A percentile compares a stretch with the other conserved stretches of the same genome.
These are phyloP conservation scores for Penicillium pancosmium DNA, from an alignment of 495 filamentous ascomycete genomes.

Conservation along the genomic window DNA sequence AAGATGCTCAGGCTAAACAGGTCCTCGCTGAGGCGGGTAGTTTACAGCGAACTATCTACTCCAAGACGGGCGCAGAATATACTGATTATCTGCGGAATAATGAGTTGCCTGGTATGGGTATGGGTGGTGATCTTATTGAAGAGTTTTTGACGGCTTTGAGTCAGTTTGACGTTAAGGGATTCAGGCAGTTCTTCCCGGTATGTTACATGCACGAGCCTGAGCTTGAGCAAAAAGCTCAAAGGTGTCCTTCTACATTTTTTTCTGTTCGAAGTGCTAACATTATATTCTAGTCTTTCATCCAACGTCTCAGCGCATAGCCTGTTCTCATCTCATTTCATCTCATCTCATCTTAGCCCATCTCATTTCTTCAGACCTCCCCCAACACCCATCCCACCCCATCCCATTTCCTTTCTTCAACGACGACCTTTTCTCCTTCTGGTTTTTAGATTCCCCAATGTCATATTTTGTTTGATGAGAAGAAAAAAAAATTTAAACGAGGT, in stretches of 20 bases:
- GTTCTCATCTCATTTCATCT: too few species aligned
- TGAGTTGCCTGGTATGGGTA: constrained; percentile 57
- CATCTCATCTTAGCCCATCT: too few species aligned
- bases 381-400: constrained; percentile 10
- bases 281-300: constrained; percentile 44
- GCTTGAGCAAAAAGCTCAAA: too few species aligned
- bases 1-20: constrained; percentile 82
- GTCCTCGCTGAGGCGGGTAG: constrained; percentile 82
- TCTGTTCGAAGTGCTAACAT: neutral
- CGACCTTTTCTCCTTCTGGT: constrained; percentile 29
- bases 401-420: constrained; percentile 8
- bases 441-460: constrained; percentile 49
- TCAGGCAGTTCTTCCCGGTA: constrained; percentile 59
- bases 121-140: constrained; percentile 52
- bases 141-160: constrained; percentile 59
- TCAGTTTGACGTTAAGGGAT: constrained; percentile 53
- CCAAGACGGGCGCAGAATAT: constrained; percentile 75
- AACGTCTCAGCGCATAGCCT: constrained; percentile 50
- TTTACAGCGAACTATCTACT: constrained; percentile 83
- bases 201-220: constrained; percentile 8
- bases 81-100: constrained; percentile 54
- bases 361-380: neutral
- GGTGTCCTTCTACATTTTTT: neutral
- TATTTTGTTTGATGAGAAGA: constrained; percentile 29
- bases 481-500: constrained; percentile 18